Base-by-base conservation (phyloP, 768 basidiomycete genomes). In the Psilocybe cyanescens region DNA sequence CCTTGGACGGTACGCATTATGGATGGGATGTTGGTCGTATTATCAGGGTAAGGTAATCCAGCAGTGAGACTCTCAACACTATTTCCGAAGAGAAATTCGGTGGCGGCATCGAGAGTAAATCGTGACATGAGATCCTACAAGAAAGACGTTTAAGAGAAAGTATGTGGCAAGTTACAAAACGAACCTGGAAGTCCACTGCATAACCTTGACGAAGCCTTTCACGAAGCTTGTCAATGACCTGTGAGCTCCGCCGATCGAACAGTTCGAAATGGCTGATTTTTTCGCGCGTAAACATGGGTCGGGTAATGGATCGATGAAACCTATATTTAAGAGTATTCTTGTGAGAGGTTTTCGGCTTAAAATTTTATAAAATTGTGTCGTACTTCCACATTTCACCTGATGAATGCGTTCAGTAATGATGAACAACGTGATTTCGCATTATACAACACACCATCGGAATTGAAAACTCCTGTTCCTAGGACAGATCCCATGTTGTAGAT, bases 381-480 rank as follows among this genome's bases (percentile, higher is more conserved):
- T 65, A 77, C 74, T 78, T 75, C 78, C 77, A 79, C 76, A 79
- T 76, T 35, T 75, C 70, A 30, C 69, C 71, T 75, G 56, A 11
- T 55, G 14, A 19, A 37, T n/a, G n/a, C 4, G 54, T 24, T 29
- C 24, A 17, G 44, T 48, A 33, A 52, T 24, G 41, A 45, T 57
- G 12, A 30, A 24, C 24, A n/a, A 49, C 14, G 28, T 14, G 45
- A 3, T 45, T 4, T 24, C 24, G 2, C 4, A 8, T 29, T 28
- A 7, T 8, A 29, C 12, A 49, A 57, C 76, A 60, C 65, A 81
- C 87, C 87, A 57, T 89, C 87, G 12, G 86, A 84, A 64, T 90
- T 89, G 70, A 90, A 90, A 3, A 90, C 85, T 0, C 89, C 89
- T 9, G 79, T 79, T 0, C 89, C 89, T 14, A 89, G 72, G 9